Percentiles rank a stretch among this genome's conserved stretches.
Conservation (phyloP, 2,329 filamentous ascomycete species). For the Diaporthe sp. region DNA sequence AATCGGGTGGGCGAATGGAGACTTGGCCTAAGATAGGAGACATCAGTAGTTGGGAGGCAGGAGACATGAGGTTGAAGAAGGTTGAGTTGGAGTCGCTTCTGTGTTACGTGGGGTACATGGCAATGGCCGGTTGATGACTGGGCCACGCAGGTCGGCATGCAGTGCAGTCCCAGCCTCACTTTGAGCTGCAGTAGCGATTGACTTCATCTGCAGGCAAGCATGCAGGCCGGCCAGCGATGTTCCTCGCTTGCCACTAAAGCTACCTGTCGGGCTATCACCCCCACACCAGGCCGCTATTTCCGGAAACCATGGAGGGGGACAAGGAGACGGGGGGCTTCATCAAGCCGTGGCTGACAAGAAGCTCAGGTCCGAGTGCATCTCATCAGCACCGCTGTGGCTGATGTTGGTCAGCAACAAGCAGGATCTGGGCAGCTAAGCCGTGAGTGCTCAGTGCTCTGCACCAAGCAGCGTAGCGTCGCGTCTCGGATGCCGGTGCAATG, state of each 20-base stretch:
- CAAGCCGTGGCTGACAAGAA: constrained; percentile 27
- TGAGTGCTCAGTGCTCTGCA: not conserved
- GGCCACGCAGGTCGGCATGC: constrained; percentile 30
- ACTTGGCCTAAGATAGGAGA: not conserved
- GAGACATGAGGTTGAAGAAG: constrained; percentile 21
- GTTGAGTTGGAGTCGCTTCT: constrained; percentile 19
- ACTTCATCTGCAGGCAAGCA: constrained; percentile 29
- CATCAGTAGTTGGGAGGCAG: not conserved
- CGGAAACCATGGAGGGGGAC: constrained; percentile 20
- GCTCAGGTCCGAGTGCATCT: constrained; percentile 10
- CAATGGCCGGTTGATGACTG: constrained; percentile 28
- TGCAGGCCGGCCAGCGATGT: constrained; percentile 33
- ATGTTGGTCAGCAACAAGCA: constrained; percentile 4
- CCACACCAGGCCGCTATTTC: constrained; percentile 33
- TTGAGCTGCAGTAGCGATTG: constrained; percentile 36
- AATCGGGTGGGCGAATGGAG: not conserved
- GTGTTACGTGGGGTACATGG: constrained; percentile 26
- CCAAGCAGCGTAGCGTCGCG: constrained; percentile 2
- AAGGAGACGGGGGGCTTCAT: constrained; percentile 16
- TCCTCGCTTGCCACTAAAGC: not conserved
- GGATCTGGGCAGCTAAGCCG: not conserved
- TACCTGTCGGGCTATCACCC: constrained; percentile 27
- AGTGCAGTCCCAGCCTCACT: constrained; percentile 38
- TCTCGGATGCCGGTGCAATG: constrained; percentile 13
- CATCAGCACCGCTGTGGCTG: constrained; percentile 8